These are phyloP conservation scores for Willaertia magna DNA, from an alignment of 208 protist genomes.

Conservation along the genomic window DNA sequence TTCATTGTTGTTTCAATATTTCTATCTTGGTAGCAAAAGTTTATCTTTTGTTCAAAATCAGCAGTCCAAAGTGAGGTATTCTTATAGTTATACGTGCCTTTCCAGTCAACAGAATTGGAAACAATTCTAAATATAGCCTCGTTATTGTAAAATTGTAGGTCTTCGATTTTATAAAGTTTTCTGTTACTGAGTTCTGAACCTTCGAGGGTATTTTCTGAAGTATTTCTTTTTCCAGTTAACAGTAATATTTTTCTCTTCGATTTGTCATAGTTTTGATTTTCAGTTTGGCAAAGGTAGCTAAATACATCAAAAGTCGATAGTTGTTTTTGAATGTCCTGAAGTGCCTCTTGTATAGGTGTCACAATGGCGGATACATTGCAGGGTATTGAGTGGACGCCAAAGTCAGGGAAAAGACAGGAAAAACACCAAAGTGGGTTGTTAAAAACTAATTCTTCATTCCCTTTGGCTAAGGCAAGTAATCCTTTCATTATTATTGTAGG, in stretches of 20 bases:
- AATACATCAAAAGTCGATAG: not conserved
- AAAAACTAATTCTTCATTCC: not conserved
- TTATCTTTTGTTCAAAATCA: not conserved
- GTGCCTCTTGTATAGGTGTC: not conserved
- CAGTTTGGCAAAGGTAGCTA: not conserved
- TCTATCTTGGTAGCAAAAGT: slow-evolving; percentile 2
- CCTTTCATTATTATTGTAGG: not conserved
- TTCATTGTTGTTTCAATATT: not conserved
- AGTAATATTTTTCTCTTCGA: not conserved
- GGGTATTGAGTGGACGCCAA: not conserved
- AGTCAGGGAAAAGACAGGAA: not conserved
- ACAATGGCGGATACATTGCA: not conserved
- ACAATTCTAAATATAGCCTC: not conserved
- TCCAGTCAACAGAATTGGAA: not conserved
- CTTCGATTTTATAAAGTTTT: not conserved
- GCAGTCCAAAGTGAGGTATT: not conserved
- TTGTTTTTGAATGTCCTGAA: not conserved
- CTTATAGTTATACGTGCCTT: not conserved
- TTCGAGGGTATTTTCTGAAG: not conserved
- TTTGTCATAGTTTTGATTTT: no score
- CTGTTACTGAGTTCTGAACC: not conserved
- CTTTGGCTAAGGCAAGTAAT: not conserved
- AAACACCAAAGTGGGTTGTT: not conserved
- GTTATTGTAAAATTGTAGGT: not conserved
- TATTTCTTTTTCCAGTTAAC: not conserved